Conservation (phyloP, 208 protist species). For the Tritrichomonas musculus region DNA sequence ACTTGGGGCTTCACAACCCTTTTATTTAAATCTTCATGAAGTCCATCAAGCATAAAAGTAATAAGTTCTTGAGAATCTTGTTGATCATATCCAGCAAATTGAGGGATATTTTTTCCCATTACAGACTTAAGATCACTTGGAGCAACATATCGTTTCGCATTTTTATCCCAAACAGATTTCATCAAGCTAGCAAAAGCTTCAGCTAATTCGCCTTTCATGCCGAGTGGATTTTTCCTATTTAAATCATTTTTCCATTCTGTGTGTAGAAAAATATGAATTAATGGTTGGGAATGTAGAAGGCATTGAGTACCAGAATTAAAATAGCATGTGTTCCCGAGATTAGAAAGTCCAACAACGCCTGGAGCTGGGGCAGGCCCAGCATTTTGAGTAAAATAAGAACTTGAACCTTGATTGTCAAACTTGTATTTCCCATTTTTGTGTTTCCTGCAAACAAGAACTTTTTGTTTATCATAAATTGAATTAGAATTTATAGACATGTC, state of each 20-base stretch:
- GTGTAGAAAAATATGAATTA: neutral
- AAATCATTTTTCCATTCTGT: conserved; percentile 26
- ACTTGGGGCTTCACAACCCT: conserved; percentile 50
- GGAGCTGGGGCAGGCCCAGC: neutral
- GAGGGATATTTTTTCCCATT: conserved; percentile 41
- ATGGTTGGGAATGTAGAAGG: neutral
- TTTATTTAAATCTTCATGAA: conserved; percentile 74
- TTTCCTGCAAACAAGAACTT: too few relatives aligned
- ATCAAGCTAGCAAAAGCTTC: conserved; percentile 32
- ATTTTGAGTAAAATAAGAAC: too few relatives aligned
- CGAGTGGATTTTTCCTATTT: conserved; percentile 39
- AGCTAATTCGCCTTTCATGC: conserved; percentile 39
- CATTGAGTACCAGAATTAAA: conserved; percentile 21
- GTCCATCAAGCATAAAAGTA: conserved; percentile 67
- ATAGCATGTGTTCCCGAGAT: conserved; percentile 32
- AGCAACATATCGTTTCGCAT: neutral
- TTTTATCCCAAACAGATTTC: conserved; percentile 32
- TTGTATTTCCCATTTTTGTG: too few relatives aligned
- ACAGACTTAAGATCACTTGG: conserved; percentile 45
- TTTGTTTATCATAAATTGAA: too few relatives aligned
- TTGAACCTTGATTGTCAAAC: too few relatives aligned
- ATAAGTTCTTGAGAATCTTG: conserved; percentile 55
- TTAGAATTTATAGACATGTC: too few relatives aligned
- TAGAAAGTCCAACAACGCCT: neutral
- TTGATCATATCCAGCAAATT: conserved; percentile 39